Evolutionary conservation across 352 stramenopile species (phyloP), one percentile per base, ranked within the genome.

Genomic region (Phytophthora syringae): DNA sequence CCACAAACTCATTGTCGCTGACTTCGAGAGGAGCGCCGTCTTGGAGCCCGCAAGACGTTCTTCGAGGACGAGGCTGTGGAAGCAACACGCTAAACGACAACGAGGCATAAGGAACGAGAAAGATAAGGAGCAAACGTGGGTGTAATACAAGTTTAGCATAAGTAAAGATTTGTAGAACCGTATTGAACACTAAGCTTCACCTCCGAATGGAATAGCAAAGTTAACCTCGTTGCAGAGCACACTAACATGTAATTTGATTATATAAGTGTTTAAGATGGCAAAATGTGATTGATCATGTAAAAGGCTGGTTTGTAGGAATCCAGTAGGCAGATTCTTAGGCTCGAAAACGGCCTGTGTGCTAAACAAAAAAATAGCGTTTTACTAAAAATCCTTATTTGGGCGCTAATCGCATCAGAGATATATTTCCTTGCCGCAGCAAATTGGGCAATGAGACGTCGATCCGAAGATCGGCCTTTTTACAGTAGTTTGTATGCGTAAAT

Each of bases 21-120:
- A 16, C 2, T 77, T 76, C 24, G 5, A 67, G 2, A 32, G 2
- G 49, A 70, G 42, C 50, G 28, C 12, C 64, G 56, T 18, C 36
- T 56, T 1, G 37, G 77, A 11, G 68, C 76, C 1, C 49, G 57
- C 22, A 30, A 30, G 11, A 59, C 20, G 0, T 77, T 52, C 50
- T 42, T 77, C 30, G 55, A 74, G 11, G 52, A 71, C 36, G 64
- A 77, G 52, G 52, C 60, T 18, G 37, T 32, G 1, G 62, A 64
- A 21, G 52, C 32, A 65, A 68, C 51, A 22, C 32, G 25, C 59
- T 62, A 2, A 74, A 67, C 50, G 20, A 36, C 36, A 58, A 54
- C 3, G 51, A 62, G n/a, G n/a, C n/a, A n/a, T n/a, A n/a, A n/a
- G n/a, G n/a, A n/a, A n/a, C n/a, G n/a, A n/a, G n/a, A n/a, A 55